Percentiles rank a stretch among this genome's conserved stretches.
phyloP scores from a whole-genome alignment of 805 yeast genomes.

The Candida chilensis region DNA sequence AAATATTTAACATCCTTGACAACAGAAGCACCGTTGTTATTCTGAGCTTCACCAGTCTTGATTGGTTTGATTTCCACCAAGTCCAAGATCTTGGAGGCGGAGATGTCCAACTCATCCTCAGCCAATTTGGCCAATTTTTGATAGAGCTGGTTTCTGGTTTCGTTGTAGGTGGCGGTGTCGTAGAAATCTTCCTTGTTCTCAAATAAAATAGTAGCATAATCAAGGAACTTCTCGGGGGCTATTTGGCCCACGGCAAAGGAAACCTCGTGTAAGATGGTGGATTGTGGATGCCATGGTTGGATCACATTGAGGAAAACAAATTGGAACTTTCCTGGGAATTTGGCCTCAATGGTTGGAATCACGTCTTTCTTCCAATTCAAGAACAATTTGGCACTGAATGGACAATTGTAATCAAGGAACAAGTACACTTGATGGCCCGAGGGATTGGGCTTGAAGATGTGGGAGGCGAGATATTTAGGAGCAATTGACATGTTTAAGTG shows the following conservation, averaged over 20 bases:
- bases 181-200: slow-evolving; percentile 44
- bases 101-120: slow-evolving; percentile 26
- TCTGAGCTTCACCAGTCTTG: slow-evolving; percentile 15
- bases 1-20: slow-evolving; percentile 64
- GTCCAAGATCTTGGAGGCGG: slow-evolving; percentile 12
- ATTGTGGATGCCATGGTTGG: slow-evolving; percentile 90
- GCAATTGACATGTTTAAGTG: too few relatives aligned
- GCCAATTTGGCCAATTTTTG: slow-evolving; percentile 42
- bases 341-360: slow-evolving; percentile 38
- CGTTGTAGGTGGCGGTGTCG: slow-evolving; percentile 49
- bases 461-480: too few relatives aligned
- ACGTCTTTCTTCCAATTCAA: slow-evolving; percentile 41
- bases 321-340: slow-evolving; percentile 41
- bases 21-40: slow-evolving; percentile 51
- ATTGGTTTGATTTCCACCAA: slow-evolving; percentile 18
- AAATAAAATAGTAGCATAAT: slow-evolving; percentile 47
- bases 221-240: slow-evolving; percentile 47
- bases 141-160: slow-evolving; percentile 48
- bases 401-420: slow-evolving; percentile 73
- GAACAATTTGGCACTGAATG: slow-evolving; percentile 60
- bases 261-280: slow-evolving; percentile 61
- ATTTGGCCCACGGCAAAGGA: slow-evolving; percentile 57
- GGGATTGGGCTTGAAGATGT: too few relatives aligned
- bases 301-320: slow-evolving; percentile 62
- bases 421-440: slow-evolving; percentile 46